Evolutionary conservation across 1,284 basidiomycete genomes (phyloP).

Genomic region (Athelia psychrophila): DNA sequence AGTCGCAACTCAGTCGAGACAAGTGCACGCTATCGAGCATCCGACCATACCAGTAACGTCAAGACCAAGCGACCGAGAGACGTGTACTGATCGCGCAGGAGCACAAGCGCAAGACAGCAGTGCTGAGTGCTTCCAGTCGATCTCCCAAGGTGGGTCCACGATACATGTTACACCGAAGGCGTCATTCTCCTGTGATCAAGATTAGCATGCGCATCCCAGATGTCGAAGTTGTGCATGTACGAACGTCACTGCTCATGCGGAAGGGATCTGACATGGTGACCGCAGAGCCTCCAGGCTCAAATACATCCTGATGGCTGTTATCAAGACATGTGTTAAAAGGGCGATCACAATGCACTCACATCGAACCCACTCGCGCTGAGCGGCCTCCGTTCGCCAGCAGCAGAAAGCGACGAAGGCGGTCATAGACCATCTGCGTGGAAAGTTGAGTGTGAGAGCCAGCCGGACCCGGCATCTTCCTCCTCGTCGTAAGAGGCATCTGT

Average conservation of each 20-base stretch:
- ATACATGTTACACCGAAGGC: too few species aligned
- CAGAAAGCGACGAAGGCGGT: conserved; percentile 50
- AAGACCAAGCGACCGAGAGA: too few species aligned
- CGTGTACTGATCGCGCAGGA: too few species aligned
- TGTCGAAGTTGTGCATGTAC: conserved; percentile 10
- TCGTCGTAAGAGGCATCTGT: conserved; percentile 61
- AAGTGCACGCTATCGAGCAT: too few species aligned
- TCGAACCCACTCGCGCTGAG: conserved; percentile 55
- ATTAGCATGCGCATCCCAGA: not conserved
- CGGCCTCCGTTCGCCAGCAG: conserved; percentile 46
- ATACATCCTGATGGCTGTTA: conserved; percentile 46
- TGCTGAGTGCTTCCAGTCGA: too few species aligned
- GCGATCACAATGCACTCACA: conserved; percentile 35
- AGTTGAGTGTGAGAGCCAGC: conserved; percentile 70
- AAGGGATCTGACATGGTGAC: conserved; percentile 49
- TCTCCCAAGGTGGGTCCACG: too few species aligned
- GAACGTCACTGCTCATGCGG: conserved; percentile 48
- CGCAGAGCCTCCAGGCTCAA: conserved; percentile 35
- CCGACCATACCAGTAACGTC: too few species aligned
- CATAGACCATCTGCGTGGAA: conserved; percentile 62
- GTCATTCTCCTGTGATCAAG: conserved; percentile 43
- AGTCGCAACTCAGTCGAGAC: too few species aligned
- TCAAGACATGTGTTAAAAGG: not conserved
- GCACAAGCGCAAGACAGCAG: too few species aligned
- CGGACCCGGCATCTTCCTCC: conserved; percentile 57